These are phyloP conservation scores for Saxophila tyrrhenica DNA, from an alignment of 495 filamentous ascomycete genomes.

Conservation along the genomic window DNA sequence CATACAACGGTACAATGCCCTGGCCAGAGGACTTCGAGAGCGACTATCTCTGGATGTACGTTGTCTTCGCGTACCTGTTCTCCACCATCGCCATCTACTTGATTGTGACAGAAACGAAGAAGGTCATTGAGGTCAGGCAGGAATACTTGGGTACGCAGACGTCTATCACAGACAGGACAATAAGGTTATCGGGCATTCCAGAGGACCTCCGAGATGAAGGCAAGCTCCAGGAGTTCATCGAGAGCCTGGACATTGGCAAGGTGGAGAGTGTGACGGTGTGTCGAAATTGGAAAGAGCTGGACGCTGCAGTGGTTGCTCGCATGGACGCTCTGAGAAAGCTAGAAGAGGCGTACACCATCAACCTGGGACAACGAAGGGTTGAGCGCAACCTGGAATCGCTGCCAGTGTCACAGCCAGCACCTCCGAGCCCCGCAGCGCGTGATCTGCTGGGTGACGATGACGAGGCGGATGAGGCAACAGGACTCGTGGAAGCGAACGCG, in stretches of 20 bases:
- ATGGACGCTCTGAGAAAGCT: slow-evolving; percentile 54
- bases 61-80: slow-evolving; percentile 86
- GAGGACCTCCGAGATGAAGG: slow-evolving; percentile 65
- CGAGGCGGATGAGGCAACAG: slow-evolving; percentile 33
- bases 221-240: slow-evolving; percentile 75
- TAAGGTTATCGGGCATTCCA: slow-evolving; percentile 84
- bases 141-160: slow-evolving; percentile 86
- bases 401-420: slow-evolving; percentile 39
- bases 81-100: slow-evolving; percentile 71
- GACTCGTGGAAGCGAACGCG: slow-evolving; percentile 41
- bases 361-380: slow-evolving; percentile 43
- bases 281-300: slow-evolving; percentile 75
- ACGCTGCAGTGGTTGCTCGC: slow-evolving; percentile 60
- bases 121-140: slow-evolving; percentile 74
- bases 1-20: slow-evolving; percentile 16
- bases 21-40: slow-evolving; percentile 22
- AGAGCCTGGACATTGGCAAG: slow-evolving; percentile 81
- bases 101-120: slow-evolving; percentile 66
- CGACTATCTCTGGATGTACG: slow-evolving; percentile 82
- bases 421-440: slow-evolving; percentile 30
- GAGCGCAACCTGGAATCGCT: slow-evolving; percentile 40
- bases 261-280: slow-evolving; percentile 85
- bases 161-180: slow-evolving; percentile 87
- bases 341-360: slow-evolving; percentile 75
- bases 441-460: slow-evolving; percentile 31